Conservation (phyloP, 2,329 filamentous ascomycete species). For the Aspergillus fructus region DNA sequence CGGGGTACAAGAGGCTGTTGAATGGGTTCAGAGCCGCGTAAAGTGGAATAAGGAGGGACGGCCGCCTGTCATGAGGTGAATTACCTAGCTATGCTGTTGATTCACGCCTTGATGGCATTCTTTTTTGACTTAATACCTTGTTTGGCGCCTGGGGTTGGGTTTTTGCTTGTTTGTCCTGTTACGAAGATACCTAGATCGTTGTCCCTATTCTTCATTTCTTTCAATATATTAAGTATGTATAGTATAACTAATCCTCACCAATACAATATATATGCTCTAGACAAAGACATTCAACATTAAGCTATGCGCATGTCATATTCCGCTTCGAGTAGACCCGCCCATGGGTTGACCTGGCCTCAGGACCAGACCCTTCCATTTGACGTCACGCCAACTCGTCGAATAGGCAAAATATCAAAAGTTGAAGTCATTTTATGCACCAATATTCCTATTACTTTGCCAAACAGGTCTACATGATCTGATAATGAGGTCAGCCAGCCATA, state of each 20-base stretch:
- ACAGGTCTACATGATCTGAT: slow-evolving; percentile 5
- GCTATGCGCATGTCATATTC: not conserved
- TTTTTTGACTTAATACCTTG: not conserved
- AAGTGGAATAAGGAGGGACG: slow-evolving; percentile 95
- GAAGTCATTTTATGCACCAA: not conserved
- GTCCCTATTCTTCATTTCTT: not conserved
- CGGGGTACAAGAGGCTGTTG: slow-evolving; percentile 91
- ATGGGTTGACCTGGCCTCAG: not conserved
- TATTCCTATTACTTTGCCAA: not conserved
- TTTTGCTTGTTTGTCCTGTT: slow-evolving; percentile 1
- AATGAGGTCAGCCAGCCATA: slow-evolving; percentile 7
- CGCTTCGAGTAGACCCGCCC: not conserved
- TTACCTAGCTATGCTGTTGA: not conserved
- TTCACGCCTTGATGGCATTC: not conserved
- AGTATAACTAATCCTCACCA: not conserved
- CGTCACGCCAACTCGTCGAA: not conserved
- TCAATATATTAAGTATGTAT: not conserved
- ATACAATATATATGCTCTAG: not conserved
- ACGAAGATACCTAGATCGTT: slow-evolving; percentile 16
- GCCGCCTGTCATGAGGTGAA: slow-evolving; percentile 87
- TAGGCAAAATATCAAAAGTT: not conserved
- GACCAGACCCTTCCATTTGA: not conserved
- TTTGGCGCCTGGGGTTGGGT: slow-evolving; percentile 9
- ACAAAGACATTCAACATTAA: not conserved
- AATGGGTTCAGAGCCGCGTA: slow-evolving; percentile 88